Base-by-base conservation (phyloP, 768 basidiomycete species). In the Naganishia antarctica region DNA sequence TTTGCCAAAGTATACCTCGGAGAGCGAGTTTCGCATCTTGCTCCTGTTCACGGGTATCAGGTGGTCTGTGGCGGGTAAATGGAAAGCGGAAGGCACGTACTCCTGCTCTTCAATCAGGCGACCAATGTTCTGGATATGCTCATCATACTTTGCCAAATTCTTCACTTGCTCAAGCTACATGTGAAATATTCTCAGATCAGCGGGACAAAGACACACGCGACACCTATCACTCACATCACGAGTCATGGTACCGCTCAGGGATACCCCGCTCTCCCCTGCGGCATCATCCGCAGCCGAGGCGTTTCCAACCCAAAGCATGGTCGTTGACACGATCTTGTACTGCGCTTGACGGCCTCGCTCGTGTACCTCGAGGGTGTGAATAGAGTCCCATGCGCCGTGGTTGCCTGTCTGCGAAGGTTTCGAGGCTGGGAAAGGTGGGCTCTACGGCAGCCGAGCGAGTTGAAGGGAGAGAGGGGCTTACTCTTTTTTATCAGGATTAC, bases 81-180 rank as follows among this genome's bases (percentile, higher is more conserved):
- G 15, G 53, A 12, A 41, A 21, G 7, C 34, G 44, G 12, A n/a
- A 16, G 34, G 5, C 8, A 71, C 75, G 64, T 64, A 77, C 79
- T 99, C 96, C 90, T 94, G 93, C 68, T 98, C 96, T 78, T 99
- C 96, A 68, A 99, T 87, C 86, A 97, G 88, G 69, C 83, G 84
- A 4, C 96, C 96, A n/a, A 87, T 87, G 78, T 98, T 98, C 45
- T 85, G 84, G 64, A 99, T 88, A 78, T 99, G 96, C 44, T 89
- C 87, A 23, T 86, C 83, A 44, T 83, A 75, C 69, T 89, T 89
- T 37, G 88, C 86, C 58, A 96, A 73, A 26, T 90, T 85, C 79
- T 83, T 87, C 75, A 94, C 93, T 76, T 89, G 86, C 75, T 94
- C 92, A 31, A 84, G 84, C 91, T 93, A 68, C 12, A 40, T 18